phyloP scores from a whole-genome alignment of 768 basidiomycete species.

The Kwoniella sp. region DNA sequence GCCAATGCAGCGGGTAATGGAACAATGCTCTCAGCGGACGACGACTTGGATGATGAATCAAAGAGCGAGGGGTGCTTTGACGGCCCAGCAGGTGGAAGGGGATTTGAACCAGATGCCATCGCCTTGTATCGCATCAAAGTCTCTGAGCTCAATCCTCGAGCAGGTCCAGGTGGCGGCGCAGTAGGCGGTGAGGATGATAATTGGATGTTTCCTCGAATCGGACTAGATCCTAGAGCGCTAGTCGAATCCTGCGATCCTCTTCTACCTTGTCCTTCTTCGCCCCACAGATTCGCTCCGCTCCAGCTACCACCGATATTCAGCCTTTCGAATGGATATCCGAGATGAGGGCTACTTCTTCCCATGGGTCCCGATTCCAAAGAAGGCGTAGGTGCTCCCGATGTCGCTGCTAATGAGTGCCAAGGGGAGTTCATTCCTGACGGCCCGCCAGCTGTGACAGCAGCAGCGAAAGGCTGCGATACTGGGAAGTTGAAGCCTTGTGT shows the following conservation, averaged over 20 bases:
- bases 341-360: constrained; percentile 47
- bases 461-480: constrained; percentile 6
- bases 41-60: not conserved
- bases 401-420: constrained; percentile 47
- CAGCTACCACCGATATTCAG: constrained; percentile 50
- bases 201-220: not conserved
- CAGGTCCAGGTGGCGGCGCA: constrained; percentile 13
- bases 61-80: not conserved
- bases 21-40: not conserved
- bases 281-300: constrained; percentile 46
- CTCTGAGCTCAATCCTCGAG: constrained; percentile 33
- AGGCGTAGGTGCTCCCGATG: constrained; percentile 52
- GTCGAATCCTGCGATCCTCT: constrained; percentile 21
- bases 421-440: constrained; percentile 29
- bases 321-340: constrained; percentile 53
- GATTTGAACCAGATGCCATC: constrained; percentile 17
- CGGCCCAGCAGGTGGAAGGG: not conserved
- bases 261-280: constrained; percentile 19
- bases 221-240: constrained; percentile 7
- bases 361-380: constrained; percentile 44
- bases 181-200: constrained; percentile 12
- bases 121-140: constrained; percentile 29
- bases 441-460: not conserved
- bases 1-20: constrained; percentile 27
- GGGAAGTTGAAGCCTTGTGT: constrained; percentile 15